phyloP scores from a whole-genome alignment of 768 basidiomycete species.

The Mycena sanguinolenta region DNA sequence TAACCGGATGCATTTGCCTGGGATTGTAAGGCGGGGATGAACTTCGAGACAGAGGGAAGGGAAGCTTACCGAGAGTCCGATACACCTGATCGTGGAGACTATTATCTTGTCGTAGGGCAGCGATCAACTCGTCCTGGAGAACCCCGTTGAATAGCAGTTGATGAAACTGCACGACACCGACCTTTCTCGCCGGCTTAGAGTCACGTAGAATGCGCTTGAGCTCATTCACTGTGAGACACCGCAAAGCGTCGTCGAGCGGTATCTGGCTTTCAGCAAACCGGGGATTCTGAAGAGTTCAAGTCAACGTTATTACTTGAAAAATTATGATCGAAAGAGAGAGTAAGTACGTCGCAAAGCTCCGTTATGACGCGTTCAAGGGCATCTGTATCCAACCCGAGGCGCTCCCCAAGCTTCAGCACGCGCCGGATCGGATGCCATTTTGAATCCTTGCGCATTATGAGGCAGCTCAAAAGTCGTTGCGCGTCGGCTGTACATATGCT shows the following conservation, averaged over 20 bases:
- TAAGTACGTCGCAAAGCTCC: constrained; percentile 1
- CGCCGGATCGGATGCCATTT: constrained; percentile 5
- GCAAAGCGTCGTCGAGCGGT: neutral
- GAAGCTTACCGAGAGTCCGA: neutral
- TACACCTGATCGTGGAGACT: neutral
- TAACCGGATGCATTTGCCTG: neutral
- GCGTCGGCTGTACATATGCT: constrained; percentile 10
- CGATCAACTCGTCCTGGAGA: neutral
- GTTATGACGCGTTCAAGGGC: neutral
- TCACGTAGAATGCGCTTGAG: neutral
- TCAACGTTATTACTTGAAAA: too few species aligned
- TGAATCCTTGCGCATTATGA: constrained; percentile 9
- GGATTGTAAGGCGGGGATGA: neutral
- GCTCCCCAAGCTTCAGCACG: neutral
- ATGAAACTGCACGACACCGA: neutral
- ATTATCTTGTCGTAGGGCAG: neutral
- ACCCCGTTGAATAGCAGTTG: too few species aligned
- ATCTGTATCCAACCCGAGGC: neutral
- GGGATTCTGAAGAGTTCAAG: neutral
- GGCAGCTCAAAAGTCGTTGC: constrained; percentile 3
- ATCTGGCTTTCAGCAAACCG: neutral
- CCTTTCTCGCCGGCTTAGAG: neutral
- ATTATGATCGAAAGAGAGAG: neutral
- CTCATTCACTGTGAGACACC: neutral
- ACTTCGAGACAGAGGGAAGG: neutral